Percentiles rank a stretch among this genome's conserved stretches.
Evolutionary conservation across 179 eudicot species (phyloP).

Genomic region (Pouteria campechiana): DNA sequence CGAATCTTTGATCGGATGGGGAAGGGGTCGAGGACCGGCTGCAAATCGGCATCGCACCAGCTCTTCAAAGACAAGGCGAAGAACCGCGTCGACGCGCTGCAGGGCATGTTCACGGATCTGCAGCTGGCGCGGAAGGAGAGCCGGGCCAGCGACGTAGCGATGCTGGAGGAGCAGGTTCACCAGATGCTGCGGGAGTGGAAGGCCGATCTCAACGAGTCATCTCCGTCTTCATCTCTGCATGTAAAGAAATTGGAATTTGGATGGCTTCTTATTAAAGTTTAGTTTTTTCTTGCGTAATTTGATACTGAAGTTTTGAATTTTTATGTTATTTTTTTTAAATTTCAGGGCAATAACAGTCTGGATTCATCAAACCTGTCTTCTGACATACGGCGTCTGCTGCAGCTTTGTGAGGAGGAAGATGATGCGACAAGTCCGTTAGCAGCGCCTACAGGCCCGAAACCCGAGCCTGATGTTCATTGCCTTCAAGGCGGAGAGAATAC

Average conservation of each 20-base stretch:
- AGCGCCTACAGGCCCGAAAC: slow-evolving; percentile 46
- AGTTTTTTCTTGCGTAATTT: not conserved
- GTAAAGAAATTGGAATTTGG: slow-evolving; percentile 15
- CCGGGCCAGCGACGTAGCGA: slow-evolving; percentile 61
- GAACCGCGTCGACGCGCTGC: slow-evolving; percentile 94
- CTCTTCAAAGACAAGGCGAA: slow-evolving; percentile 90
- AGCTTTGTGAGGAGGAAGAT: slow-evolving; percentile 89
- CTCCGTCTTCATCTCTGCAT: slow-evolving; percentile 82
- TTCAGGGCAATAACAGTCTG: no score
- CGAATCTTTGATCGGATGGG: slow-evolving; percentile 43
- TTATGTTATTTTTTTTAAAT: no score
- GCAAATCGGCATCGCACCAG: slow-evolving; percentile 76
- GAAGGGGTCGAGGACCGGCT: slow-evolving; percentile 63
- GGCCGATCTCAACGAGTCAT: slow-evolving; percentile 84
- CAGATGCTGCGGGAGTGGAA: slow-evolving; percentile 98
- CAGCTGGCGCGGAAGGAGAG: slow-evolving; percentile 91
- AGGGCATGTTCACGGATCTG: slow-evolving; percentile 66
- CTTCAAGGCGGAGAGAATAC: slow-evolving; percentile 22
- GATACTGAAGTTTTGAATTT: slow-evolving; percentile 1
- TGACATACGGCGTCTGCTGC: slow-evolving; percentile 75
- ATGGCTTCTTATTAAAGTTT: not conserved
- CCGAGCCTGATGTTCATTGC: slow-evolving; percentile 60
- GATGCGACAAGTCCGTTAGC: slow-evolving; percentile 83
- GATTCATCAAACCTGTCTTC: slow-evolving; percentile 77
- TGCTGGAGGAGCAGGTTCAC: slow-evolving; percentile 88